Evolutionary conservation across 1,284 basidiomycete genomes (phyloP), one percentile per base, ranked within the genome.

Genomic region (Erythrobasidium hasegawianum): DNA sequence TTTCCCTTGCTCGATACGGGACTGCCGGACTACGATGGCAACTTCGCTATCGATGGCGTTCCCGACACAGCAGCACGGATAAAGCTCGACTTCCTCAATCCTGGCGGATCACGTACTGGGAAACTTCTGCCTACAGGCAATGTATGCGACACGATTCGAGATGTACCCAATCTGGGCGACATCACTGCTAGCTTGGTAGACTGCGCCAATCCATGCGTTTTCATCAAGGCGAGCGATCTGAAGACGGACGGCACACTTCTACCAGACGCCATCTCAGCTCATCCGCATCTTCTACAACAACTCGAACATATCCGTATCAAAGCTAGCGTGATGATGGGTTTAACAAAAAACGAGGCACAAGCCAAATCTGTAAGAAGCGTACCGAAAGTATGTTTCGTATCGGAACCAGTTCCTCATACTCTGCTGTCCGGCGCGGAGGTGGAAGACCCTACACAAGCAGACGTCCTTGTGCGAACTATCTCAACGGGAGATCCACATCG

Each of bases 401-500:
- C 78, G 67, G 66, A 76, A 4, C 81, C 82, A 3, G 62, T 69
- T 13, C 65, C 38, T 4, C 38, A 59, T 27, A 59, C 39, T 5
- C 16, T 40, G 14, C 40, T 52, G 3, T 45, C 50, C 18, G 60
- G 50, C 43, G 38, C 22, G 29, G 7, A 72, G 4, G 50, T 67
- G 11, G 71, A 73, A 2, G 76, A 78, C 20, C 54, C 60, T 7
- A 72, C 70, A 13, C 76, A 76, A 7, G 79, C 80, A 5, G 83
- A 87, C 71, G 79, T 88, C 53, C 78, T 79, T n/a, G 79, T 86
- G 10, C 81, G 85, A 59, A 84, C 87, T 1, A 80, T 85, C 38
- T 87, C 86, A 0, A 87, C 88, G 84, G 86, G 86, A 1, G 83
- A 85, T 1, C 79, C 85, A 4, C 87, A 88, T 75, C 85, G 84